phyloP scores from a whole-genome alignment of 1,139 yeast genomes.

The Petasospora rhodanensis region DNA sequence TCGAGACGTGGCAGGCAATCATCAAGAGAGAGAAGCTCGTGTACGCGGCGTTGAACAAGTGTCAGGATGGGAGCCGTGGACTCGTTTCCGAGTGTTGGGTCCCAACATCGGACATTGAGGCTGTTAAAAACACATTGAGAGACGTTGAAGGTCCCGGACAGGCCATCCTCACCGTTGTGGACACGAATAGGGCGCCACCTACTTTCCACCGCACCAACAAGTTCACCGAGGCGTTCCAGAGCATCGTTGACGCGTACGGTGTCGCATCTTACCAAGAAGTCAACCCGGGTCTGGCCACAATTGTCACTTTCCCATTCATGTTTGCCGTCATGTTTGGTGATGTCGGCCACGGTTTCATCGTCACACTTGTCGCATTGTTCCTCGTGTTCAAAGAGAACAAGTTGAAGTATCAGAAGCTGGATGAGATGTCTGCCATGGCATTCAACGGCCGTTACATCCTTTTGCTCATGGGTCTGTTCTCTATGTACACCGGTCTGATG shows the following conservation, averaged over 20 bases:
- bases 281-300: slow-evolving; percentile 76
- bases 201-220: slow-evolving; percentile 75
- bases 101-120: slow-evolving; percentile 51
- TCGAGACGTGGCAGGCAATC: slow-evolving; percentile 65
- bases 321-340: slow-evolving; percentile 89
- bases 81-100: slow-evolving; percentile 80
- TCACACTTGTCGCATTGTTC: slow-evolving; percentile 53
- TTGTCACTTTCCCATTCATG: slow-evolving; percentile 80
- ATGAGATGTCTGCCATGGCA: slow-evolving; percentile 82
- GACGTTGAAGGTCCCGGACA: slow-evolving; percentile 44
- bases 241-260: slow-evolving; percentile 78
- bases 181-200: slow-evolving; percentile 68
- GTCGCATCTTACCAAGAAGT: slow-evolving; percentile 73
- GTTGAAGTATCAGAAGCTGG: slow-evolving; percentile 58
- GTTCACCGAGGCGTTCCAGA: slow-evolving; percentile 72
- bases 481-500: slow-evolving; percentile 73
- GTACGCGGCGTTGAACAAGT: slow-evolving; percentile 59
- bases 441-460: slow-evolving; percentile 70
- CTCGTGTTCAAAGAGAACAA: slow-evolving; percentile 60
- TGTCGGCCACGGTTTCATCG: slow-evolving; percentile 71
- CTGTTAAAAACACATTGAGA: slow-evolving; percentile 32
- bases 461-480: slow-evolving; percentile 69
- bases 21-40: slow-evolving; percentile 70
- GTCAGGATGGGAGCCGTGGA: slow-evolving; percentile 59
- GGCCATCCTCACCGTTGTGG: slow-evolving; percentile 60